phyloP scores from a whole-genome alignment of 371 early-diverging fungal genomes.

The Thermomucor indicae-seudaticae region DNA sequence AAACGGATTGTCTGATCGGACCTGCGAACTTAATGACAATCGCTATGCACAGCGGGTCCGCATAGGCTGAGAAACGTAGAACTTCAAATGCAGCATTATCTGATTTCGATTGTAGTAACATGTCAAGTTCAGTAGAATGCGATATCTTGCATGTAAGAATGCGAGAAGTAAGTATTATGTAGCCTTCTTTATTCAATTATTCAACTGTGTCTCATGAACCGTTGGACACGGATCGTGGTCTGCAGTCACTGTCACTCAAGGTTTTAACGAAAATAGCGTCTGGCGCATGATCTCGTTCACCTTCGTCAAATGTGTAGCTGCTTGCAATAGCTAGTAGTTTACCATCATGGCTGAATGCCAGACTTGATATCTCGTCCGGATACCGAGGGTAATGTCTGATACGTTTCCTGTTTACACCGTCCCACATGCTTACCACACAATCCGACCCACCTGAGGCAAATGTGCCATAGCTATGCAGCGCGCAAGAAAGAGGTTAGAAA shows the following conservation, averaged over 20 bases:
- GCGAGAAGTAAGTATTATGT: too few relatives aligned
- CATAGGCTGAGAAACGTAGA: too few relatives aligned
- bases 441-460: conserved; percentile 96
- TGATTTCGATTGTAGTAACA: too few relatives aligned
- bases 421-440: conserved; percentile 91
- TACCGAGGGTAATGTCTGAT: conserved; percentile 75
- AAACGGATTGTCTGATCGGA: too few relatives aligned
- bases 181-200: too few relatives aligned
- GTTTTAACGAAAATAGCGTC: conserved; percentile 78
- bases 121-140: too few relatives aligned
- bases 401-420: conserved; percentile 86
- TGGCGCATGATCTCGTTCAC: conserved; percentile 83
- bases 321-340: conserved; percentile 81
- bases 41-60: too few relatives aligned
- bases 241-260: conserved; percentile 67
- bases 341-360: conserved; percentile 82
- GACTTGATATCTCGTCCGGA: conserved; percentile 80
- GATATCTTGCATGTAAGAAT: too few relatives aligned
- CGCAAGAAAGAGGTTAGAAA: neutral
- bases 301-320: conserved; percentile 93
- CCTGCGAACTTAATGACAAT: too few relatives aligned
- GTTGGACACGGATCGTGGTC: conserved; percentile 33
- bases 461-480: conserved; percentile 66
- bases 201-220: neutral
- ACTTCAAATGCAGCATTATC: too few relatives aligned